These are phyloP conservation scores for Rubroboletus pulcherrimus DNA, from an alignment of 768 basidiomycete genomes.

Conservation along the genomic window DNA sequence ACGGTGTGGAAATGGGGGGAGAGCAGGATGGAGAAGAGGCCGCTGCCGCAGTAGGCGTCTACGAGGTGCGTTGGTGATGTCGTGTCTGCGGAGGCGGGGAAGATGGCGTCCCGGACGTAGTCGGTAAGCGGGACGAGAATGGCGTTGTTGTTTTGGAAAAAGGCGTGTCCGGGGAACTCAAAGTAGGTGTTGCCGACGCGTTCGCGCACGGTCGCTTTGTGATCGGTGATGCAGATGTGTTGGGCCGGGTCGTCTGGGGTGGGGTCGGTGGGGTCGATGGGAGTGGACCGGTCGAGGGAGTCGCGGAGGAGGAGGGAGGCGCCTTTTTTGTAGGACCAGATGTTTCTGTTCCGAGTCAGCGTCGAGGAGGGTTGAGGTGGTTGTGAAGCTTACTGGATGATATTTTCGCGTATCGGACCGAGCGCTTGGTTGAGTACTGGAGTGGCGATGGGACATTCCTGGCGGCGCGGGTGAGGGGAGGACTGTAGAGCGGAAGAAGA, in stretches of 20 bases:
- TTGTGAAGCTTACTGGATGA: constrained; percentile 53
- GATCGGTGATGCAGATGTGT: constrained; percentile 82
- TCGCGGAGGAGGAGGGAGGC: constrained; percentile 91
- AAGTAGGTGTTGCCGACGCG: constrained; percentile 77
- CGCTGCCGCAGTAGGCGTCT: constrained; percentile 91
- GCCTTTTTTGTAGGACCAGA: constrained; percentile 77
- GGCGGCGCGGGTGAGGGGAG: background rate
- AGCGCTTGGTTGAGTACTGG: constrained; percentile 71
- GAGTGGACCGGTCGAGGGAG: constrained; percentile 46
- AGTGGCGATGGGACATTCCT: constrained; percentile 94
- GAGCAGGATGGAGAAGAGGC: constrained; percentile 83
- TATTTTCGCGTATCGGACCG: constrained; percentile 54
- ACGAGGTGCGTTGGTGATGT: constrained; percentile 75
- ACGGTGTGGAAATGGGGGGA: constrained; percentile 70
- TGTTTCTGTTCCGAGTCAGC: constrained; percentile 51
- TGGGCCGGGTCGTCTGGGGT: constrained; percentile 42
- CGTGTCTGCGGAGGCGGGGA: constrained; percentile 29
- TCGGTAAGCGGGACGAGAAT: constrained; percentile 80
- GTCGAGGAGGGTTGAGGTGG: background rate
- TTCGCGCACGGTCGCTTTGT: constrained; percentile 78
- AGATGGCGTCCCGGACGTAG: constrained; percentile 77
- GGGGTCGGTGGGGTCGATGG: constrained; percentile 21
- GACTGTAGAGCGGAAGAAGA: background rate
- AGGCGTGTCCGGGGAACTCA: constrained; percentile 82
- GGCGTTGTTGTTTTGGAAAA: constrained; percentile 99